Base-by-base conservation (phyloP, 495 filamentous ascomycete genomes). In the Lophiotrema nucula region DNA sequence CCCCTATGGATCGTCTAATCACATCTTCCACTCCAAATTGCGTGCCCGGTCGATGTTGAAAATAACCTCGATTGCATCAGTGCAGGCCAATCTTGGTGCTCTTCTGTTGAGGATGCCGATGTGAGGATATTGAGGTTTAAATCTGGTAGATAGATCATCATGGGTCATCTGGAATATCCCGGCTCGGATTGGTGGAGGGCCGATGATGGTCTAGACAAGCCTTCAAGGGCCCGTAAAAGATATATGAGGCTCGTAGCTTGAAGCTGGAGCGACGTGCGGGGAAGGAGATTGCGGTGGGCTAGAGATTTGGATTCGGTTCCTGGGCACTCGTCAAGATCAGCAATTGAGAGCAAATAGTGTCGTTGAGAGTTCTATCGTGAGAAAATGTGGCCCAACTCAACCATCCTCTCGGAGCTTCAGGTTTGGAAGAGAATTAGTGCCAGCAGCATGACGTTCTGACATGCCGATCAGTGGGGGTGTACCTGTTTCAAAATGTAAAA, bases 131-230 rank as follows among this genome's bases (percentile, higher is more conserved):
- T 27, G 44, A 11, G 5, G 44, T 47, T 4, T 12, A 47, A 10
- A 23, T 43, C 18, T 11, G 23, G 19, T 22, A 8, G 24, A 22
- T 23, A 11, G 18, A 6, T 23, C 11, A 10, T 4, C 42, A 56
- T 47, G 27, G 26, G 16, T 21, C 16, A 47, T 56, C 26, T 37
- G 13, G 26, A 47, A 47, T 56, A 19, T 22, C 18, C 16, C 23
- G 27, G 18, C 15, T 56, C 28, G 42, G 42, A 56, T 56, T 56
- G 53, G 53, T 27, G 51, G 51, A 27, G 23, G 15, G 4, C 13
- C 46, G 4, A 47, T 49, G 21, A 35, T 3, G 12, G 4, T 5
- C 8, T 23, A 10, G 43, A 10, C 43, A 10, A 24, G 43, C 10
- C 8, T 23, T 24, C 31, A 35, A 15, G 31, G 31, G 31, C 31